A percentile compares a stretch with the other conserved stretches of the same genome.
Conservation (phyloP, 768 basidiomycete species). For the Clavulina sp. region DNA sequence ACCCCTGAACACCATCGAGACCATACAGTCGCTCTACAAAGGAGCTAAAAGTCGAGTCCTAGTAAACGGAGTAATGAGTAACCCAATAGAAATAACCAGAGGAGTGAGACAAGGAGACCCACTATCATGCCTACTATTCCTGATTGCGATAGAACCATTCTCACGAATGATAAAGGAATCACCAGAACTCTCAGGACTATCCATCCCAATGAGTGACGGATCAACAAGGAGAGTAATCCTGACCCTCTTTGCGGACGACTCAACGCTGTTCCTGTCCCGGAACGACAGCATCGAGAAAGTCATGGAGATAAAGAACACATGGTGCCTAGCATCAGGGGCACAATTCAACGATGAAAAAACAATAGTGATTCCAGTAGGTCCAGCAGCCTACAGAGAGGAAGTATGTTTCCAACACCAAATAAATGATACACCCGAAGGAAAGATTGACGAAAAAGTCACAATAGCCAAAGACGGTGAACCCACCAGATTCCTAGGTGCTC, state of each 20-base stretch:
- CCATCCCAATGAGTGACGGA: neutral
- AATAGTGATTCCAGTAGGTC: constrained; percentile 14
- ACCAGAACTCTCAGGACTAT: constrained; percentile 1
- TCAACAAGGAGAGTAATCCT: neutral
- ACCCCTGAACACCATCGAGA: neutral
- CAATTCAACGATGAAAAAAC: constrained; percentile 16
- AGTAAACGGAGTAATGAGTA: neutral
- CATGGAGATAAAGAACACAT: constrained; percentile 9
- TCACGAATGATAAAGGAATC: constrained; percentile 3
- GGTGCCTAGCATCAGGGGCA: constrained; percentile 15
- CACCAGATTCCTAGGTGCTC: constrained; percentile 10
- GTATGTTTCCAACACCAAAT: neutral
- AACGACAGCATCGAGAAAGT: constrained; percentile 12
- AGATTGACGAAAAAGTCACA: neutral
- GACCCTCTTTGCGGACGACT: constrained; percentile 15
- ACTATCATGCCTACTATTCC: constrained; percentile 4
- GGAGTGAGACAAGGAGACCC: constrained; percentile 6
- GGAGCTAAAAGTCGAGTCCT: neutral
- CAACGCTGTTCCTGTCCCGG: constrained; percentile 10
- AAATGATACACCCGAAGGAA: neutral
- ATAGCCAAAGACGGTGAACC: constrained; percentile 10
- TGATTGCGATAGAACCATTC: constrained; percentile 2
- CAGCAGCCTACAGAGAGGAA: constrained; percentile 1
- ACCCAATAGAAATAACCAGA: neutral
- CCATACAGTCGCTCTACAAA: neutral